These are phyloP conservation scores for Gelatoporia subvermispora DNA, from an alignment of 768 basidiomycete genomes.

Conservation along the genomic window DNA sequence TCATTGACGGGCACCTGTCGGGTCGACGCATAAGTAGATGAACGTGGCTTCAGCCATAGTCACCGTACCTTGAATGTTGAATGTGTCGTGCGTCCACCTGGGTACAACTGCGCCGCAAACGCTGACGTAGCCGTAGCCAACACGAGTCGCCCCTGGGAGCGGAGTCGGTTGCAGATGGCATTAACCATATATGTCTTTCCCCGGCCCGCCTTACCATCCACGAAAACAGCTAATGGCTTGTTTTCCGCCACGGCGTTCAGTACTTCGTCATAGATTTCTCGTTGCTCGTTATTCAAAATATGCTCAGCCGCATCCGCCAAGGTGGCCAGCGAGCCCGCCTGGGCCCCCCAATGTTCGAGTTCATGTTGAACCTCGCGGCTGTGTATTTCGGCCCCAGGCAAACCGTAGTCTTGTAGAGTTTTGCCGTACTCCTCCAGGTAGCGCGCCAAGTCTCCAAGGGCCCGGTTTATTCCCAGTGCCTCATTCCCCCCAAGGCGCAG, in stretches of 20 bases:
- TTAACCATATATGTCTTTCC: constrained; percentile 32
- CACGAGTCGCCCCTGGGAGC: constrained; percentile 21
- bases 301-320: too few relatives aligned
- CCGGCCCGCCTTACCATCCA: constrained; percentile 33
- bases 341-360: too few relatives aligned
- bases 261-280: constrained; percentile 2
- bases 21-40: too few relatives aligned
- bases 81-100: constrained; percentile 30
- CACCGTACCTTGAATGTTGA: constrained; percentile 30
- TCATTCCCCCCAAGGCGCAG: neutral
- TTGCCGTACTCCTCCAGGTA: neutral
- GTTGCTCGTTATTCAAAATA: constrained; percentile 13
- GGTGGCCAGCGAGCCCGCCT: too few relatives aligned
- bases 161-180: constrained; percentile 22
- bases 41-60: neutral
- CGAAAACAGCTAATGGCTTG: constrained; percentile 14
- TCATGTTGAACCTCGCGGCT: neutral
- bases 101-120: constrained; percentile 32
- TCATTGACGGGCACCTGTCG: constrained; percentile 28
- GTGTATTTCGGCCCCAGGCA: neutral
- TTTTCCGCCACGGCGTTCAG: constrained; percentile 1
- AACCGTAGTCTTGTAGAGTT: neutral
- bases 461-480: neutral
- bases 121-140: constrained; percentile 30
- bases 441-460: neutral